Evolutionary conservation across 345 rosid genomes (phyloP).

Genomic region (Psidium friedrichsthalianum): DNA sequence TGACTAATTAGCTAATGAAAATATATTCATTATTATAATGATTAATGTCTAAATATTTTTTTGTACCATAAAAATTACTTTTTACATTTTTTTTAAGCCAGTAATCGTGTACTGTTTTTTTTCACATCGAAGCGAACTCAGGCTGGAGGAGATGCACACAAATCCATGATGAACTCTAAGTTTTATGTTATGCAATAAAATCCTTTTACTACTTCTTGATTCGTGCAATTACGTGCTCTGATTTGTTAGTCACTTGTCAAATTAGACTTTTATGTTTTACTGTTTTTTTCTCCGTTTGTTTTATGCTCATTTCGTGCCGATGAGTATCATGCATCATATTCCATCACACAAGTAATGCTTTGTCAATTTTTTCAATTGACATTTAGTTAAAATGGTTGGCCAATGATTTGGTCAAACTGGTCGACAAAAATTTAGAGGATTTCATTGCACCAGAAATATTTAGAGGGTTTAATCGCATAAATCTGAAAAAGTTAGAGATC

Average conservation of each 20-base stretch:
- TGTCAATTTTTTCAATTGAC: background rate
- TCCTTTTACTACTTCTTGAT: background rate
- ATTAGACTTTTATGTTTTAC: background rate
- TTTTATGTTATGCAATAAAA: background rate
- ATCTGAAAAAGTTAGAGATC: too few species aligned
- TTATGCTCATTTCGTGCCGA: background rate
- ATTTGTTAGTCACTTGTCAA: background rate
- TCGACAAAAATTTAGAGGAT: background rate
- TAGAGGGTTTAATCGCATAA: background rate
- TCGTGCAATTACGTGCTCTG: fast-evolving
- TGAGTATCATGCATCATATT: background rate
- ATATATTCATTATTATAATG: too few species aligned
- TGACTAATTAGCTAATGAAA: too few species aligned
- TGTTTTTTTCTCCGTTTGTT: background rate
- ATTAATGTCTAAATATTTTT: too few species aligned
- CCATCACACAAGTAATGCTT: background rate
- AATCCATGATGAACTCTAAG: background rate
- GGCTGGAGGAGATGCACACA: background rate
- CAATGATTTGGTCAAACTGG: fast-evolving
- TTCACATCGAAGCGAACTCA: background rate
- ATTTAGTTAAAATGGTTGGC: background rate
- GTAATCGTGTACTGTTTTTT: background rate
- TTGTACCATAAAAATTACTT: too few species aligned
- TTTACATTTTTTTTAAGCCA: background rate
- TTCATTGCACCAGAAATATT: background rate